These are phyloP conservation scores for Saccharomyces hybrid DNA, from an alignment of 1,139 yeast species.

Conservation along the genomic window DNA sequence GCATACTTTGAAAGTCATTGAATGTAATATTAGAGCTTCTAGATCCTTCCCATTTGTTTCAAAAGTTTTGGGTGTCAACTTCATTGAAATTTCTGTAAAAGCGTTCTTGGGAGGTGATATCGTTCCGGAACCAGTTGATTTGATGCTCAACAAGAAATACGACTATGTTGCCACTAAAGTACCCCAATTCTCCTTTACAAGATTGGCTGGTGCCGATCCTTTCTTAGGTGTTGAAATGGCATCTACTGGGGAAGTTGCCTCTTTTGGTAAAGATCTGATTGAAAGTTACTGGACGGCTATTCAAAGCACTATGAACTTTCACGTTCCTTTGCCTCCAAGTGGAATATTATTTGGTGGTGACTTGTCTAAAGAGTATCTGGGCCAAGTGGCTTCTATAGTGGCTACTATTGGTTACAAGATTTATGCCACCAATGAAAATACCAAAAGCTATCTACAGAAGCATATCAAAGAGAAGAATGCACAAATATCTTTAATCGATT, in stretches of 20 bases:
- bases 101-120: conserved; percentile 65
- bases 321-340: conserved; percentile 81
- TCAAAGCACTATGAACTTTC: conserved; percentile 95
- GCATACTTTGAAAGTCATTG: conserved; percentile 79
- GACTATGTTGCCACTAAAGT: conserved; percentile 92
- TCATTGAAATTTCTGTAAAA: conserved; percentile 87
- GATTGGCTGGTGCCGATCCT: conserved; percentile 98
- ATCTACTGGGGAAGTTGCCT: conserved; percentile 96
- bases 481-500: conserved; percentile 60
- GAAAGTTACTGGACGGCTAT: conserved; percentile 98
- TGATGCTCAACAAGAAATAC: conserved; percentile 48
- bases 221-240: conserved; percentile 98
- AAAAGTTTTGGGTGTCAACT: conserved; percentile 87
- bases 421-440: conserved; percentile 67
- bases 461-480: conserved; percentile 35
- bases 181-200: conserved; percentile 95
- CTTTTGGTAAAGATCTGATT: conserved; percentile 74
- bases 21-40: conserved; percentile 97
- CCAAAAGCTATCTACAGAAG: conserved; percentile 56
- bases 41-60: conserved; percentile 98
- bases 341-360: conserved; percentile 95
- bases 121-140: conserved; percentile 47
- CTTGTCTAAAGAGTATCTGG: conserved; percentile 60
- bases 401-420: conserved; percentile 62
- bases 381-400: conserved; percentile 61